A percentile compares a stretch with the other conserved stretches of the same genome.
phyloP scores from a whole-genome alignment of 257 asterid species.

The Nicotiana attenuata region DNA sequence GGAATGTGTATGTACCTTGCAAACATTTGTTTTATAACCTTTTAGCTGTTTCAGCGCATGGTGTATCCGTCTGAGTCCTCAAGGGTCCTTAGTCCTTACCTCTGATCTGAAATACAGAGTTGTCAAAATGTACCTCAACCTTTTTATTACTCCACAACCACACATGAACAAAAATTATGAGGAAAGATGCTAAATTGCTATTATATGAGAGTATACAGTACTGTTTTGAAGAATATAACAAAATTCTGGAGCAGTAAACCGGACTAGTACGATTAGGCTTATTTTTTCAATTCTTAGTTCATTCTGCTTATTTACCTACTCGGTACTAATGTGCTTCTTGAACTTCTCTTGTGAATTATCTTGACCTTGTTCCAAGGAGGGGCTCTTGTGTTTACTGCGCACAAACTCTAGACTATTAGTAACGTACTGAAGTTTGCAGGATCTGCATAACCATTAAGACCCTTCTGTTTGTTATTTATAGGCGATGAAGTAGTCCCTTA shows the following conservation, averaged over 20 bases:
- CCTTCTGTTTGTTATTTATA: conserved; percentile 23
- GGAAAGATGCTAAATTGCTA: neutral
- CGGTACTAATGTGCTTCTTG: neutral
- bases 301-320: neutral
- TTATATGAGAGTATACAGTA: neutral
- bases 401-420: neutral
- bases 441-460: neutral
- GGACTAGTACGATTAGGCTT: neutral
- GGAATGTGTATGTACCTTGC: conserved; percentile 60
- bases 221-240: neutral
- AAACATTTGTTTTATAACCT: neutral
- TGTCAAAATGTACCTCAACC: neutral
- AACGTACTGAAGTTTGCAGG: neutral
- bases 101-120: conserved; percentile 6
- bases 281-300: neutral
- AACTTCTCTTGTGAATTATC: neutral
- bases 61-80: neutral
- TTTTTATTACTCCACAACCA: neutral
- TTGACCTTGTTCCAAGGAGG: neutral
- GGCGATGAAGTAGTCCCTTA: conserved; percentile 87
- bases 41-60: neutral
- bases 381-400: neutral
- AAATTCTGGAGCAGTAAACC: neutral
- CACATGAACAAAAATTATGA: neutral
- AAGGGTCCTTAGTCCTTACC: neutral